Conservation (phyloP, 495 filamentous ascomycete species). For the Aspergillus carlsbadensis region DNA sequence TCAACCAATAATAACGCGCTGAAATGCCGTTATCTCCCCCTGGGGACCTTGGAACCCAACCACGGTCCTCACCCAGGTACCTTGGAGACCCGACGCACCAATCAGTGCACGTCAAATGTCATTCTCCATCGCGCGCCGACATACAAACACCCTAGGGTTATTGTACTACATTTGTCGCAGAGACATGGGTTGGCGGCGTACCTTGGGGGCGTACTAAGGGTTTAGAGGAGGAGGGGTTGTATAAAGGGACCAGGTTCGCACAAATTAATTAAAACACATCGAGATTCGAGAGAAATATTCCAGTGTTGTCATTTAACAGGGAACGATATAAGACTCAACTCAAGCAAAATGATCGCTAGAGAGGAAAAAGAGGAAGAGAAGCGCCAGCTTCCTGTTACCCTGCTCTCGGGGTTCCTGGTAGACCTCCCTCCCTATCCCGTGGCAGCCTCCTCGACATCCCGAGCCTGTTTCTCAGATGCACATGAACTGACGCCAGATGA, state of each 20-base stretch:
- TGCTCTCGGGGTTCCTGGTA: conserved; percentile 50
- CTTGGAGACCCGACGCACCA: background rate
- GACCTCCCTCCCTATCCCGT: no score
- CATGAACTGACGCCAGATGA: no score
- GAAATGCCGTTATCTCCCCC: no score
- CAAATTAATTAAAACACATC: conserved; percentile 1
- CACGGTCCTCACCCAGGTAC: background rate
- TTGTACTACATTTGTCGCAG: no score
- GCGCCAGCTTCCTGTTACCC: conserved; percentile 41
- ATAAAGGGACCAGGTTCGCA: background rate
- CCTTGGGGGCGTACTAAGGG: conserved; percentile 8
- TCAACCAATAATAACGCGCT: no score
- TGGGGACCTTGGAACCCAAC: background rate
- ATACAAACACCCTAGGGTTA: no score
- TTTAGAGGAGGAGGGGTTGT: background rate
- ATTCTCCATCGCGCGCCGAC: background rate
- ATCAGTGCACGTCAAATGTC: background rate
- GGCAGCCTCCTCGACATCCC: no score
- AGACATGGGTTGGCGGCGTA: background rate
- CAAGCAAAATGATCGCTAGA: background rate
- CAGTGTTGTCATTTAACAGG: no score
- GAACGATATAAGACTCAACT: no score
- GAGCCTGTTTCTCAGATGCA: no score
- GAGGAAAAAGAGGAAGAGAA: conserved; percentile 6
- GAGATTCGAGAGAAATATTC: no score